These are phyloP conservation scores for Acanthamoeba sp. DNA, from an alignment of 208 protist species.

Conservation along the genomic window DNA sequence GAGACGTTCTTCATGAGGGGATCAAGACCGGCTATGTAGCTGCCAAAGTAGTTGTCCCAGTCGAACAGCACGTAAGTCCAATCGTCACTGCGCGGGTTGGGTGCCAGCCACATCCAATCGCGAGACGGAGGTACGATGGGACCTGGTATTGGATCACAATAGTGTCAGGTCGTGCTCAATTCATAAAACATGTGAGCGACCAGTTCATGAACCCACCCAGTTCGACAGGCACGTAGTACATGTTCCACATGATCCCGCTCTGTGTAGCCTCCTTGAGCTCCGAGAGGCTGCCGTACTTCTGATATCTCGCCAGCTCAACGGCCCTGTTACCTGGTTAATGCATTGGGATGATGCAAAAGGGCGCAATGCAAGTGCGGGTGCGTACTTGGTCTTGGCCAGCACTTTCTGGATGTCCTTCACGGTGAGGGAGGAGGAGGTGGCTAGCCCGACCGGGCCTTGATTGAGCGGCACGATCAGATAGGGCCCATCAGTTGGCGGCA, in stretches of 20 bases:
- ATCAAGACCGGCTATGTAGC: conserved; percentile 4
- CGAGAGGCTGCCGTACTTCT: neutral
- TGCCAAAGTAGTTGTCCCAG: conserved; percentile 35
- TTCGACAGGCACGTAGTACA: neutral
- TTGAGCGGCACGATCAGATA: neutral
- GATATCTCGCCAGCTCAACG: neutral
- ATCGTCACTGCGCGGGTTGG: neutral
- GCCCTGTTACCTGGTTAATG: neutral
- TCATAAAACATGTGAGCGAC: no score
- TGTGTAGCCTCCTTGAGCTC: neutral
- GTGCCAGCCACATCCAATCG: neutral
- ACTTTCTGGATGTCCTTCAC: neutral
- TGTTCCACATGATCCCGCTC: neutral
- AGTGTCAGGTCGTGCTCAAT: no score
- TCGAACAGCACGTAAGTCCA: conserved; percentile 27
- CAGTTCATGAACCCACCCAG: no score
- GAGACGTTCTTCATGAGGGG: conserved; percentile 40
- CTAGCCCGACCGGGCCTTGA: neutral
- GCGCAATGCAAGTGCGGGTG: neutral
- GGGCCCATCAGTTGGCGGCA: neutral
- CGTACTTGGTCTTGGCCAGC: neutral
- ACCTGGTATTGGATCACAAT: neutral
- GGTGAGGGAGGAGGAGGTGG: neutral
- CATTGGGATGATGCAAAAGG: no score
- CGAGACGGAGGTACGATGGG: neutral